Percentiles rank a stretch among this genome's conserved stretches.
phyloP scores from a whole-genome alignment of 2,329 filamentous ascomycete species.

The Microsporum ferrugineum region DNA sequence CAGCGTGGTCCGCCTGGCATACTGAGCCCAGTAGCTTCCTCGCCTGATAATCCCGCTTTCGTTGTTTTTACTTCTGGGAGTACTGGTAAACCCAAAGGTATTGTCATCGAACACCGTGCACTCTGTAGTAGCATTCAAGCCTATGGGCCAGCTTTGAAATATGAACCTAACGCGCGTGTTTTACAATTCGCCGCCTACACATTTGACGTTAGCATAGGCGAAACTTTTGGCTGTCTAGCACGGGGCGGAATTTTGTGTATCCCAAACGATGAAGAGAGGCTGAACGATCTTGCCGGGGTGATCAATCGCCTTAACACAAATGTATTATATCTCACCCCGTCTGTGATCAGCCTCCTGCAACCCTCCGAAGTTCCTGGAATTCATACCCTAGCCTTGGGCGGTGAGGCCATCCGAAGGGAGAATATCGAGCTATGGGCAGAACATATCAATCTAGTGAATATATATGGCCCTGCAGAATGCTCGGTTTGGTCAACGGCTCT shows the following conservation, averaged over 20 bases:
- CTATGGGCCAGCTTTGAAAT: conserved; percentile 38
- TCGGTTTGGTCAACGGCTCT: conserved; percentile 22
- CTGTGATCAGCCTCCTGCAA: conserved; percentile 36
- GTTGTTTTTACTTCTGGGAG: conserved; percentile 45
- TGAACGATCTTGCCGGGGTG: conserved; percentile 37
- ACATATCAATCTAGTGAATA: conserved; percentile 26
- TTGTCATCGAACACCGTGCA: conserved; percentile 38
- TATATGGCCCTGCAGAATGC: conserved; percentile 32
- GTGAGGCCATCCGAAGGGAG: conserved; percentile 15
- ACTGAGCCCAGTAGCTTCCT: conserved; percentile 7
- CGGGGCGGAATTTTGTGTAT: conserved; percentile 49
- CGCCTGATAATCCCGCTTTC: conserved; percentile 32
- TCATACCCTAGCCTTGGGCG: conserved; percentile 21
- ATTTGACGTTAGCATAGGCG: conserved; percentile 42
- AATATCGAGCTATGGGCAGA: conserved; percentile 27
- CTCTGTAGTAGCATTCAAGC: conserved; percentile 45
- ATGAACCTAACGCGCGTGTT: conserved; percentile 40
- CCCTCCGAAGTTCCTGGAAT: conserved; percentile 30
- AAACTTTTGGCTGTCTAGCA: conserved; percentile 41
- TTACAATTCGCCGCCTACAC: conserved; percentile 43
- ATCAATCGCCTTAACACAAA: conserved; percentile 40
- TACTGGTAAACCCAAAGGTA: conserved; percentile 43
- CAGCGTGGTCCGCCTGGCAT: not conserved
- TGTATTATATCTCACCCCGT: conserved; percentile 45
- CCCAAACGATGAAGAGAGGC: conserved; percentile 41